phyloP scores from a whole-genome alignment of 192 early-diverging fungal species.

The Phlyctochytrium arcticum region DNA sequence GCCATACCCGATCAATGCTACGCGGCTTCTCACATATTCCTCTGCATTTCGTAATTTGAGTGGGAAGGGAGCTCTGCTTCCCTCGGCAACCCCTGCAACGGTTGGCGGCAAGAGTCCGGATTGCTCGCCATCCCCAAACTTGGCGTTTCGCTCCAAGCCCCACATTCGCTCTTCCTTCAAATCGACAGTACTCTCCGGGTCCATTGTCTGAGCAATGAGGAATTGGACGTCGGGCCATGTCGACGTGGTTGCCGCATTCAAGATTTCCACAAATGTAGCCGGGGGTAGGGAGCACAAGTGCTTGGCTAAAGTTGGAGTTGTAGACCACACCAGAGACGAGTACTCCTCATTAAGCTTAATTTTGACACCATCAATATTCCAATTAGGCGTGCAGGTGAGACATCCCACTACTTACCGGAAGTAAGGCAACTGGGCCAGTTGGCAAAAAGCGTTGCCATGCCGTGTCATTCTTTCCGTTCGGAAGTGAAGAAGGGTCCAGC shows the following conservation, averaged over 20 bases:
- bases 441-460: constrained; percentile 96
- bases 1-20: constrained; percentile 77
- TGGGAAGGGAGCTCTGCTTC: constrained; percentile 77
- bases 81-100: constrained; percentile 59
- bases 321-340: constrained; percentile 90
- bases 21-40: constrained; percentile 67
- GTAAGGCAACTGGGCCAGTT: constrained; percentile 85
- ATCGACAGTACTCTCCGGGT: constrained; percentile 39
- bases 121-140: neutral
- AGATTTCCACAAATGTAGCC: constrained; percentile 58
- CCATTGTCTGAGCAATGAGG: constrained; percentile 51
- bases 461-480: constrained; percentile 50
- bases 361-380: neutral
- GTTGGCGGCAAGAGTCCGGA: constrained; percentile 48
- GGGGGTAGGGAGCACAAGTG: constrained; percentile 59
- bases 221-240: constrained; percentile 69
- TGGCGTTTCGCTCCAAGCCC: constrained; percentile 46
- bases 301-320: constrained; percentile 58
- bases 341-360: constrained; percentile 52
- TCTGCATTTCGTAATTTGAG: constrained; percentile 77
- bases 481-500: too few relatives aligned
- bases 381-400: neutral
- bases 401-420: constrained; percentile 63
- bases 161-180: constrained; percentile 61
- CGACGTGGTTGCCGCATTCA: constrained; percentile 80